Conservation (phyloP, 208 protist genomes). For the Trypanosoma scelopori region DNA sequence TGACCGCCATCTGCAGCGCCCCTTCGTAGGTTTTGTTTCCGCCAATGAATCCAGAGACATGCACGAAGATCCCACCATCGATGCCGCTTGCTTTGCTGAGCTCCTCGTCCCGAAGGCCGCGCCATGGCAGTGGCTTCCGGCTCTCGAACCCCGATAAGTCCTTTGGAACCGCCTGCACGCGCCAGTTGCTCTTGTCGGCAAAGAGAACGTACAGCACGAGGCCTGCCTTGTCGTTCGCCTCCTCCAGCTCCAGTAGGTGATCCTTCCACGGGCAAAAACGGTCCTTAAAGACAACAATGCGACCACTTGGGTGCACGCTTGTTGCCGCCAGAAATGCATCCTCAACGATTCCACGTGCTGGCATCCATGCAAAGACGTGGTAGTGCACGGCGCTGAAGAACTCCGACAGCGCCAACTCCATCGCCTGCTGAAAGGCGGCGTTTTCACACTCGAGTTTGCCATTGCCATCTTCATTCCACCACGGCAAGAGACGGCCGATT, state of each 20-base stretch:
- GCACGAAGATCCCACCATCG: constrained; percentile 92
- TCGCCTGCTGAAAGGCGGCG: constrained; percentile 79
- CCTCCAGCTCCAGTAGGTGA: constrained; percentile 91
- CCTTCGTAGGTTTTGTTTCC: constrained; percentile 94
- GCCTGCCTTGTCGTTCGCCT: constrained; percentile 45
- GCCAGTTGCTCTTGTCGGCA: constrained; percentile 85
- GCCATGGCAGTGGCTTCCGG: constrained; percentile 90
- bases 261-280: constrained; percentile 93
- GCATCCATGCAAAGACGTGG: constrained; percentile 90
- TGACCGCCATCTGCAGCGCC: constrained; percentile 89
- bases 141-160: constrained; percentile 66
- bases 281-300: constrained; percentile 79
- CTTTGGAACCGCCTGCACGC: constrained; percentile 90
- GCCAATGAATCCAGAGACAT: constrained; percentile 96
- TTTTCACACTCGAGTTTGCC: constrained; percentile 46
- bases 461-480: constrained; percentile 88
- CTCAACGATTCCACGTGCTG: constrained; percentile 84
- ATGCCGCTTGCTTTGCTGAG: constrained; percentile 85
- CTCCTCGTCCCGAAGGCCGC: constrained; percentile 92
- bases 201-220: constrained; percentile 90
- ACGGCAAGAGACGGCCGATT: constrained; percentile 80
- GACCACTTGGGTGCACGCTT: constrained; percentile 54
- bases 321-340: constrained; percentile 55
- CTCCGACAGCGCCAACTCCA: constrained; percentile 80
- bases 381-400: constrained; percentile 88